Percentiles rank a stretch among this genome's conserved stretches.
Conservation (phyloP, 257 asterid genomes). For the Nicotiana undulata region DNA sequence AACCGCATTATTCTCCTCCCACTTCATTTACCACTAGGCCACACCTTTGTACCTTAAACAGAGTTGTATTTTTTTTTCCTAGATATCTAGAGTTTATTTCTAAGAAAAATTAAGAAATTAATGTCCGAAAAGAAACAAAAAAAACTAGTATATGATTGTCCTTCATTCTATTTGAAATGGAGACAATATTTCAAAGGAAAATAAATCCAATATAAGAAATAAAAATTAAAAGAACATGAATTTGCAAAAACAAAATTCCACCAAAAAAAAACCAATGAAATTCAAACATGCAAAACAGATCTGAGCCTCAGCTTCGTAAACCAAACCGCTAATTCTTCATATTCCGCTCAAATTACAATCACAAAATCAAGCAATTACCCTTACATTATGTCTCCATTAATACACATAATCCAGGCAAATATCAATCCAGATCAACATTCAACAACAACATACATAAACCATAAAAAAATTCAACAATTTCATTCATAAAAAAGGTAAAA, state of each 20-base stretch:
- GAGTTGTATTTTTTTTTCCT: no score
- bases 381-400: slow-evolving; percentile 4
- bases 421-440: slow-evolving; percentile 26
- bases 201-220: not conserved
- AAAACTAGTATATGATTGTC: not conserved
- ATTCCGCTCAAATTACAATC: slow-evolving; percentile 15
- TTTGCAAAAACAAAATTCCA: not conserved
- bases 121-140: not conserved
- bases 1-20: no score
- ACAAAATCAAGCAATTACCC: not conserved
- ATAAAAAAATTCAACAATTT: not conserved
- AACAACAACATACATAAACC: not conserved
- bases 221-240: not conserved
- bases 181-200: not conserved
- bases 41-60: no score
- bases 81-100: not conserved
- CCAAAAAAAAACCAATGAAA: not conserved
- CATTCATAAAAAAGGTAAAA: not conserved
- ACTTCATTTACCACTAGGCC: no score
- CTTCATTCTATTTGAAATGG: not conserved
- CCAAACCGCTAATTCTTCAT: not conserved
- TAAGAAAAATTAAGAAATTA: not conserved
- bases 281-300: not conserved
- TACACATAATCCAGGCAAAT: not conserved
- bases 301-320: not conserved